Evolutionary conservation across 192 early-diverging fungal genomes (phyloP), one percentile per base, ranked within the genome.

Genomic region (Obelidium mucronatum): DNA sequence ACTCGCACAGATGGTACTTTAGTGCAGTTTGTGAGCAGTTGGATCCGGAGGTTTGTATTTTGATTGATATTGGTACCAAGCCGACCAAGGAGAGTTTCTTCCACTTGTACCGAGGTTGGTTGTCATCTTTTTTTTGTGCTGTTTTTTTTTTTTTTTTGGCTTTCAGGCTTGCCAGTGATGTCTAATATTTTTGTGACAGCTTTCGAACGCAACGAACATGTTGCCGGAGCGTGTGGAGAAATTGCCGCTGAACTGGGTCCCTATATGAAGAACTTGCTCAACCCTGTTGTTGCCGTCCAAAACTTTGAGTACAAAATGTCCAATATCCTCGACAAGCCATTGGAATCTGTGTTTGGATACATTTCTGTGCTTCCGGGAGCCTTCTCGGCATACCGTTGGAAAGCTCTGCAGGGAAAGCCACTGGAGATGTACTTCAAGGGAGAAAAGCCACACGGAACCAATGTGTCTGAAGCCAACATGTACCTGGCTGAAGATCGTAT

Each of bases 241-340:
- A 94, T 94, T 68, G 77, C 78, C 2, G 86, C 84, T 28, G 85
- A 91, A 81, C 34, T 88, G 60, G 67, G 90, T 81, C 44, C 81
- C 69, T 91, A 88, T 73, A 71, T 85, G 85, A 83, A 82, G 59
- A 91, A 92, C 36, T 52, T 91, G 59, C 8, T 92, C 40, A 92
- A 92, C 62, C 91, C 91, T n/a, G 62, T 93, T 17, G 90, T 93
- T 1, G 92, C 92, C 0, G 83, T 90, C 13, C 92, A 93, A 72
- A 98, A 96, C 79, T 98, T 98, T 85, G 96, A 98, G 84, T 91
- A 91, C 82, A 91, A 91, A 48, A 92, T 92, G 89, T 84, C 83
- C 56, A 93, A 93, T 67, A 93, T 93, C 78, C 83, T 93, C 37
- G 92, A 93, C 63, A 93, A 93, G 67, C 92, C 92, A 2, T 66